phyloP scores from a whole-genome alignment of 176 grass and related monocot species.

The Saccharum spontaneum region DNA sequence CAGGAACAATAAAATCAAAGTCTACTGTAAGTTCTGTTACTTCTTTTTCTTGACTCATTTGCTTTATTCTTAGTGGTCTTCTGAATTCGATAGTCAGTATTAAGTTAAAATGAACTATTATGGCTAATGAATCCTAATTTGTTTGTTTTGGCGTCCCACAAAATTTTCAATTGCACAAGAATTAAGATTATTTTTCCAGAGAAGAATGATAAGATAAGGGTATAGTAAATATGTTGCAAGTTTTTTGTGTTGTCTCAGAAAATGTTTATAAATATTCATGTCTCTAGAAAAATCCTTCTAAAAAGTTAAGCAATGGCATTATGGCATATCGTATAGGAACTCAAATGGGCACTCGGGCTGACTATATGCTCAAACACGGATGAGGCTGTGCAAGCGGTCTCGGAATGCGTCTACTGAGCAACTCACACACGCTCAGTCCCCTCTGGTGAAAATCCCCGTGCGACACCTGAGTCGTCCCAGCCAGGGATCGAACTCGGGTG shows the following conservation, averaged over 20 bases:
- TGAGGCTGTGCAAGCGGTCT: background rate
- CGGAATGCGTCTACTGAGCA: background rate
- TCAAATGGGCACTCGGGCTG: background rate
- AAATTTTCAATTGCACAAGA: background rate
- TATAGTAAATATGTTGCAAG: background rate
- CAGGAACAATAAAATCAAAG: conserved; percentile 52
- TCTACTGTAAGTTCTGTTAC: conserved; percentile 46
- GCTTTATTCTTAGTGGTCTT: background rate
- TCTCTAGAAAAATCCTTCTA: background rate
- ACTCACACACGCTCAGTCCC: background rate
- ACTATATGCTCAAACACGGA: background rate
- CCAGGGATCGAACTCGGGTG: no score
- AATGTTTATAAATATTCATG: background rate
- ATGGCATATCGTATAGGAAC: background rate
- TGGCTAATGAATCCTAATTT: conserved; percentile 3
- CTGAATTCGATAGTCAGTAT: background rate
- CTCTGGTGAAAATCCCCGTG: background rate
- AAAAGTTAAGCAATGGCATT: background rate
- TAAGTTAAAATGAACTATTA: background rate
- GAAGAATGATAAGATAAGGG: background rate
- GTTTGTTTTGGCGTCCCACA: background rate
- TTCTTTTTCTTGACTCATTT: background rate
- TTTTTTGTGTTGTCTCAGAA: background rate
- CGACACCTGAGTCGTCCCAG: background rate
- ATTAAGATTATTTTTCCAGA: background rate